Percentiles rank a stretch among this genome's conserved stretches.
phyloP scores from a whole-genome alignment of 2,329 filamentous ascomycete species.

The Penicillium sp. region DNA sequence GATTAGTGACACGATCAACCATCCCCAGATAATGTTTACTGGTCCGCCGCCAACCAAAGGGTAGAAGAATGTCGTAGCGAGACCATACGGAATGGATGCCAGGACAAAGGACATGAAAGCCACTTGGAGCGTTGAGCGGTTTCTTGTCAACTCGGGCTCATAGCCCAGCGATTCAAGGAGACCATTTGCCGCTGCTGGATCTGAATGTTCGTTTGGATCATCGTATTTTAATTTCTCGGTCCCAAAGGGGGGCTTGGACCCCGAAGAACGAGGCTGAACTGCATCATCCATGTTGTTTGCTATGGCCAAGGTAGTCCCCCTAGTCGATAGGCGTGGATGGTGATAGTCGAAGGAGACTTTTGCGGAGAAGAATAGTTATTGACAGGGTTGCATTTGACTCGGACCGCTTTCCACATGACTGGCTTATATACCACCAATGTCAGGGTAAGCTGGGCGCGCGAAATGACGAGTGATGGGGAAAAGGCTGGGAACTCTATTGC shows the following conservation, averaged over 20 bases:
- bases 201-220: slow-evolving; percentile 5
- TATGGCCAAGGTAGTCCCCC: background rate
- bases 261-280: background rate
- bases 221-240: slow-evolving; percentile 3
- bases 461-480: background rate
- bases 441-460: background rate
- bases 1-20: slow-evolving; percentile 66
- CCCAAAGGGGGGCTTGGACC: background rate
- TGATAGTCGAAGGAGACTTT: background rate
- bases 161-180: slow-evolving; percentile 54
- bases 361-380: background rate
- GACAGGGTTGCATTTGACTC: background rate
- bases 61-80: slow-evolving; percentile 69
- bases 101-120: slow-evolving; percentile 61
- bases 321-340: background rate
- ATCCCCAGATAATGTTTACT: slow-evolving; percentile 73
- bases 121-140: slow-evolving; percentile 49
- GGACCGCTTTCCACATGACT: background rate
- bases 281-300: background rate
- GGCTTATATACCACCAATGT: background rate
- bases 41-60: slow-evolving; percentile 70
- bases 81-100: slow-evolving; percentile 70
- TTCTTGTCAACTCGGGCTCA: slow-evolving; percentile 65
- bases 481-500: background rate
- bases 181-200: slow-evolving; percentile 20